Evolutionary conservation across 257 asterid genomes (phyloP).

Genomic region (Forsythia suspensa): DNA sequence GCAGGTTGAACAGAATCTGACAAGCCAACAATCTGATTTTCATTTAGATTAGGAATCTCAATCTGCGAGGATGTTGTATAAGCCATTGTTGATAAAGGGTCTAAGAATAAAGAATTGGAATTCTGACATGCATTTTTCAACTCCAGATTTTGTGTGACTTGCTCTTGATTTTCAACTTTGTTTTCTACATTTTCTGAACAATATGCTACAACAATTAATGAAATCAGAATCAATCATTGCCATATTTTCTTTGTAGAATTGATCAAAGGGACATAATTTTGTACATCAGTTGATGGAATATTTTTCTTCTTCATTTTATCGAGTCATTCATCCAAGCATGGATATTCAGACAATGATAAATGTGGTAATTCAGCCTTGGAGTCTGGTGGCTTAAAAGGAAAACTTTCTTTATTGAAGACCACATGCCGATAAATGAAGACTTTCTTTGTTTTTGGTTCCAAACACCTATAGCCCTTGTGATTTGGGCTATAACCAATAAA

Average conservation of each 20-base stretch:
- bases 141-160: not conserved
- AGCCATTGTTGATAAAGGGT: not conserved
- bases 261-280: not conserved
- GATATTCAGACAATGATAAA: not conserved
- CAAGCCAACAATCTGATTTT: not conserved
- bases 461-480: not conserved
- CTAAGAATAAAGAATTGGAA: not conserved
- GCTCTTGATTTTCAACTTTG: not conserved
- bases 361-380: not conserved
- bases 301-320: not conserved
- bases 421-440: constrained; percentile 9
- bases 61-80: not conserved
- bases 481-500: not conserved
- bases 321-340: not conserved
- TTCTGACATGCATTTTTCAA: not conserved
- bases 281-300: not conserved
- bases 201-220: not conserved
- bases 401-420: not conserved
- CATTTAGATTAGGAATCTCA: not conserved
- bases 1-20: not conserved
- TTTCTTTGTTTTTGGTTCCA: not conserved
- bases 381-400: not conserved
- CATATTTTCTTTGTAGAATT: not conserved
- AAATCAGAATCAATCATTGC: too few relatives aligned
- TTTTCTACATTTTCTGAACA: too few relatives aligned